Conservation (phyloP, 148 eudicot species). For the Dysphania ambrosioides region DNA sequence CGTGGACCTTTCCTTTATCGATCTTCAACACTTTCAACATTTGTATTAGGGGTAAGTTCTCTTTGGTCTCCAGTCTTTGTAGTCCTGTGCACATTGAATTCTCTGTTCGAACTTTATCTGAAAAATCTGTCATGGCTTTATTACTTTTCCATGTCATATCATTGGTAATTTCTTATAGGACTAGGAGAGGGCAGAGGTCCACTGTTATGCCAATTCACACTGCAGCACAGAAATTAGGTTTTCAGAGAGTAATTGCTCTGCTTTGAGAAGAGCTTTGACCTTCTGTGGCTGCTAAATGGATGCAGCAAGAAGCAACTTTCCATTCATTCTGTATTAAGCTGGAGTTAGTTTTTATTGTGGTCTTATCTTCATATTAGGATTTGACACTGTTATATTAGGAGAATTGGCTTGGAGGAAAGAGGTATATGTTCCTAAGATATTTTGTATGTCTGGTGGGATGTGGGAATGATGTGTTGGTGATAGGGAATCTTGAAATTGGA, state of each 20-base stretch:
- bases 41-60: conserved; percentile 41
- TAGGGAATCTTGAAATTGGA: not conserved
- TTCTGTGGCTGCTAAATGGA: not conserved
- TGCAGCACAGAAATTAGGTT: not conserved
- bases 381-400: not conserved
- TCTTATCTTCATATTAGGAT: not conserved
- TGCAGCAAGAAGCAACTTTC: not conserved
- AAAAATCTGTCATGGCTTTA: not conserved
- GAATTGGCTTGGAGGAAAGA: not conserved
- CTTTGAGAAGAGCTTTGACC: not conserved
- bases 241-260: not conserved
- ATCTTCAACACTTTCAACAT: conserved; percentile 35
- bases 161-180: not conserved
- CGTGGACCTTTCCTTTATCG: conserved; percentile 32
- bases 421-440: not conserved
- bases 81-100: not conserved
- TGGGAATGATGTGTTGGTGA: not conserved
- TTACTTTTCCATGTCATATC: not conserved
- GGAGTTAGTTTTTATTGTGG: not conserved
- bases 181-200: not conserved
- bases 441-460: not conserved
- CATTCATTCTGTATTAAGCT: not conserved
- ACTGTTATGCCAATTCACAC: not conserved
- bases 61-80: conserved; percentile 5
- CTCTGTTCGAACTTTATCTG: not conserved